phyloP scores from a whole-genome alignment of 2,329 filamentous ascomycete species.

The Dothideomycetes sp. region DNA sequence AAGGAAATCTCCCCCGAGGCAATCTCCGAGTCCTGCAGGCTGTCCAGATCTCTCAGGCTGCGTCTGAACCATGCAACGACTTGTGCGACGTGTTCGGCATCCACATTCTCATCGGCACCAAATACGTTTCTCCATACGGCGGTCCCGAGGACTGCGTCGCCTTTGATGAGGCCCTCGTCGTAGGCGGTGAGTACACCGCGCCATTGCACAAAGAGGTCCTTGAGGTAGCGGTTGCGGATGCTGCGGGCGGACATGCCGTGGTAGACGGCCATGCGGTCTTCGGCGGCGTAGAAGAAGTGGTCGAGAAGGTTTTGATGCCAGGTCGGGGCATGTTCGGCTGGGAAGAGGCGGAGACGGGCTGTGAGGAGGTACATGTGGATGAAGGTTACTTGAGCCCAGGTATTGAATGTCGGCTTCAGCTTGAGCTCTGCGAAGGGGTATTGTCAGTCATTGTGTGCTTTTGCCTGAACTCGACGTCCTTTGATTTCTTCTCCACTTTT shows the following conservation, averaged over 20 bases:
- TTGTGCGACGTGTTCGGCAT: constrained; percentile 48
- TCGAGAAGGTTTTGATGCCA: constrained; percentile 90
- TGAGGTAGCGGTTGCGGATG: constrained; percentile 52
- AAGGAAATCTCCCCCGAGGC: constrained; percentile 39
- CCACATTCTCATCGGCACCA: constrained; percentile 56
- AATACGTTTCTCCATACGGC: constrained; percentile 93
- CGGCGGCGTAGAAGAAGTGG: constrained; percentile 86
- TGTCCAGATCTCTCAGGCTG: constrained; percentile 43
- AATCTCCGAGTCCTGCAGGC: constrained; percentile 41
- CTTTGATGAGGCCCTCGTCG: constrained; percentile 68
- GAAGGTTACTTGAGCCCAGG: constrained; percentile 93
- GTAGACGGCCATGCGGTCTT: constrained; percentile 70
- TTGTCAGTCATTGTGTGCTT: too few species aligned
- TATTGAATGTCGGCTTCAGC: constrained; percentile 79
- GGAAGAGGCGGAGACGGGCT: constrained; percentile 70
- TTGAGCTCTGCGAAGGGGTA: constrained; percentile 50
- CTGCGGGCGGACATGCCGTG: constrained; percentile 53
- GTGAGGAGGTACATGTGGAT: constrained; percentile 90
- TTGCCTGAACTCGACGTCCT: too few species aligned
- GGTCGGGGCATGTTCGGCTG: constrained; percentile 53
- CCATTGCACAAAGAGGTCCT: constrained; percentile 91
- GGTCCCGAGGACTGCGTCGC: constrained; percentile 65
- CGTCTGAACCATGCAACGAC: constrained; percentile 55
- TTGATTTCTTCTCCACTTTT: too few species aligned
- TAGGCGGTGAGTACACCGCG: constrained; percentile 75